Evolutionary conservation across 2,329 filamentous ascomycete genomes (phyloP), one percentile per base, ranked within the genome.

Genomic region (Cladophialophora yegresii): DNA sequence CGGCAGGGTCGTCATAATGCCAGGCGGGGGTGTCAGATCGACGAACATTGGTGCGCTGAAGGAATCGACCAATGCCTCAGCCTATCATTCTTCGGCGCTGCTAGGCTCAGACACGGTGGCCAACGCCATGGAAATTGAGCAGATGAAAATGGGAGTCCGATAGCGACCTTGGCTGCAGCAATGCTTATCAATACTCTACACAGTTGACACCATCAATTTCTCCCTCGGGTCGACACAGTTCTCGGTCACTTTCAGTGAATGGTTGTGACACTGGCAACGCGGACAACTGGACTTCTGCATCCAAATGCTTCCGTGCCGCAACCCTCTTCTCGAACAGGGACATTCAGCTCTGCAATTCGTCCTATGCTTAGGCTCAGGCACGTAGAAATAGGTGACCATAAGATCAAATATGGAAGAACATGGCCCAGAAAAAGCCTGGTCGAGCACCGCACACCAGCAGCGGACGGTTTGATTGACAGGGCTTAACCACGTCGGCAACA

Each of bases 1-100:
- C 10, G 49, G 45, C 20, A 56, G 70, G 32, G 74, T 83, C 33
- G 71, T 74, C 0, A 73, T 86, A 26, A 82, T 85, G 63, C 72
- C 80, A 16, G 83, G 83, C 0, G 83, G 83, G 45, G 81, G 82
- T 0, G 76, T 86, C 4, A 75, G 83, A 54, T 74, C 78, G 23
- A 69, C 51, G 4, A 84, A 84, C 72, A 62, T 82, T 9, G 55
- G 5, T 28, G 9, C 36, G 22, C 28, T 66, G 2, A 36, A 58
- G 30, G 10, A 30, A 23, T 26, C 23, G 22, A 66, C 59, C 16
- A n/a, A 47, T 16, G 60, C 60, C 22, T 26, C 40, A 2, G 51
- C 53, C n/a, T 64, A 36, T 61, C 62, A 64, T 32, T 64, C 62
- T 57, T 60, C 62, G 3, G 62, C 62, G n/a, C 28, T 64, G 16